A percentile compares a stretch with the other conserved stretches of the same genome.
These are phyloP conservation scores for Hymenoscyphus occultus DNA, from an alignment of 2,329 filamentous ascomycete genomes.

Conservation along the genomic window DNA sequence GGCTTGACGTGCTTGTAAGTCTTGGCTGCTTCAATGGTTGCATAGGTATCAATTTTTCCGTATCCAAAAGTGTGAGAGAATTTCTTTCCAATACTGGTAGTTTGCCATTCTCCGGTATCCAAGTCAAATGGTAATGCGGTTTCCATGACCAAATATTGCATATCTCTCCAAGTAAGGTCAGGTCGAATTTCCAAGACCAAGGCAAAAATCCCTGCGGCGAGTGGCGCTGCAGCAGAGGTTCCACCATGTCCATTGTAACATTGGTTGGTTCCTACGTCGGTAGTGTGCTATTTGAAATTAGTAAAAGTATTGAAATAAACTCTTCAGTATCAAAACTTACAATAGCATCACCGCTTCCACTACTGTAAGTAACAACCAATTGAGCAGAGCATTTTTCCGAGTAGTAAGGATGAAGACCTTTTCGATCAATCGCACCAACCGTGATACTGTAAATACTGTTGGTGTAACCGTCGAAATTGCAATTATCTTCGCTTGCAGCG, in stretches of 20 bases:
- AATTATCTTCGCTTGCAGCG: constrained; percentile 83
- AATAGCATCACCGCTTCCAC: constrained; percentile 82
- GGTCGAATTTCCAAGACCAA: constrained; percentile 81
- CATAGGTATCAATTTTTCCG: constrained; percentile 88
- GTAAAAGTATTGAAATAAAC: too few species aligned
- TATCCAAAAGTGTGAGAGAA: constrained; percentile 96
- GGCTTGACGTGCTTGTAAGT: constrained; percentile 87
- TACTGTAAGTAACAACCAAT: constrained; percentile 94
- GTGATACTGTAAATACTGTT: constrained; percentile 99
- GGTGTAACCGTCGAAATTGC: constrained; percentile 98
- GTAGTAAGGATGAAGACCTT: constrained; percentile 89
- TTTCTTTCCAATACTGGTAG: constrained; percentile 74
- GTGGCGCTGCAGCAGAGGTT: constrained; percentile 89
- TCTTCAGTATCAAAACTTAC: too few species aligned
- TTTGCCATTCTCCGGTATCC: constrained; percentile 74
- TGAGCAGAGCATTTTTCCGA: constrained; percentile 95
- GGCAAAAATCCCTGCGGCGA: constrained; percentile 89
- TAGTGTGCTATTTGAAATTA: constrained; percentile 65
- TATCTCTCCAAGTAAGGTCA: constrained; percentile 87
- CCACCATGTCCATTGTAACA: constrained; percentile 86
- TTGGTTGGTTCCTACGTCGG: constrained; percentile 79
- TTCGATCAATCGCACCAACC: constrained; percentile 85
- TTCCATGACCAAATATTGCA: constrained; percentile 86
- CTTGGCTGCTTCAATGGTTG: constrained; percentile 81
- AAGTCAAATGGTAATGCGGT: constrained; percentile 79